Evolutionary conservation across 1,284 basidiomycete genomes (phyloP).

Genomic region (Mycosarcoma maydis): DNA sequence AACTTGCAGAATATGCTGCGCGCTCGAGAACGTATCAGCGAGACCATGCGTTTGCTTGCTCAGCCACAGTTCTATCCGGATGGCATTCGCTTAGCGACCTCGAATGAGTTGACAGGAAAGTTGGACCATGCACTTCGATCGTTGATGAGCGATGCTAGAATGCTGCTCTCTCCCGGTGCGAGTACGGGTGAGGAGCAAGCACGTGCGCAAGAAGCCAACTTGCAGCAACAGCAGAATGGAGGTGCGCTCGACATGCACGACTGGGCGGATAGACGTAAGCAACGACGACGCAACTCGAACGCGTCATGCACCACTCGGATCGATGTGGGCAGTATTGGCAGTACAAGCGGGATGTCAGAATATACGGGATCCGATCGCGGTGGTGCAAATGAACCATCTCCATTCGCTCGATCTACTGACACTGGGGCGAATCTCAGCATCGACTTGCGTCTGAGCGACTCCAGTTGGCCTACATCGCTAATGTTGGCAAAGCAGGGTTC

Average conservation of each 20-base stretch:
- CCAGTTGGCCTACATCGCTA: constrained; percentile 17
- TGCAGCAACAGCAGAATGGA: too few relatives aligned
- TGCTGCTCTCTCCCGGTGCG: not conserved
- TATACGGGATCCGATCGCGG: too few relatives aligned
- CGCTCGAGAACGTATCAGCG: constrained; percentile 10
- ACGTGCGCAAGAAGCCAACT: constrained; percentile 15
- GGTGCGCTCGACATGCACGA: too few relatives aligned
- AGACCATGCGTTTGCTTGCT: constrained; percentile 17
- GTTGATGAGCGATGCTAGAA: constrained; percentile 19
- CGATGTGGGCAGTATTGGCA: too few relatives aligned
- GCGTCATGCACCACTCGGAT: too few relatives aligned
- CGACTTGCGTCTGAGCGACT: constrained; percentile 10
- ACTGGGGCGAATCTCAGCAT: constrained; percentile 3
- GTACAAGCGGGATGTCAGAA: too few relatives aligned
- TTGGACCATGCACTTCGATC: constrained; percentile 32
- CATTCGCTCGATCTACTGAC: not conserved
- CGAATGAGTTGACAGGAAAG: constrained; percentile 22
- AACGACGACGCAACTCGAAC: constrained; percentile 18
- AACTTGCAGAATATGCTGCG: not conserved
- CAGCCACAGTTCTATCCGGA: constrained; percentile 39
- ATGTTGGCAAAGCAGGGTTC: not conserved
- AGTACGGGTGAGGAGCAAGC: constrained; percentile 15
- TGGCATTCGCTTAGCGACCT: constrained; percentile 18
- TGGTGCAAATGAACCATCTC: not conserved
- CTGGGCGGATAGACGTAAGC: constrained; percentile 1